Evolutionary conservation across 805 yeast genomes (phyloP), one percentile per base, ranked within the genome.

Genomic region (Wickerhamomyces bisporus): DNA sequence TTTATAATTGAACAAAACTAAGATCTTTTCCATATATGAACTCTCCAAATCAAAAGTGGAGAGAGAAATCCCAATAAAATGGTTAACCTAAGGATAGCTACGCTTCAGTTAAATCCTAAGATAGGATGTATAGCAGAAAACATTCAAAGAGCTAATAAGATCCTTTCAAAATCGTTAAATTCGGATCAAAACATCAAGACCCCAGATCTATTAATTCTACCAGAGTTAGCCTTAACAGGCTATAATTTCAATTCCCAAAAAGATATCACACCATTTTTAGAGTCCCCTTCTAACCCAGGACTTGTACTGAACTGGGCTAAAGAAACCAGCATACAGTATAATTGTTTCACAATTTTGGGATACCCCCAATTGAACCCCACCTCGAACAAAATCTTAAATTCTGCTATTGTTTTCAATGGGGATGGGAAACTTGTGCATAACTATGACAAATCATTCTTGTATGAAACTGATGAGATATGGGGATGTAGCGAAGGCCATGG

Each of bases 171-270:
- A 16, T 44, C 57, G 49, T 31, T 56, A 6, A 58, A 42, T 39
- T 18, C 13, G 10, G n/a, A 13, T 24, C 48, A 53, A 29, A 40
- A 44, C 26, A 19, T 48, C 26, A 47, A 49, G 27, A 55, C 57
- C 6, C 75, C 79, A 2, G 94, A 87, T 53, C 47, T 88, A n/a
- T 57, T 88, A 7, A 73, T 88, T 1, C 68, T 89, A 6, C 95
- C 97, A 0, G 97, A 88, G 52, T 61, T 88, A 35, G 87, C 94
- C 0, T 61, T 89, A 11, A 83, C 95, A 0, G 96, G 96, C 1
- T 88, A 88, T 57, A 82, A 81, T 51, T 89, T 81, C 60, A 21
- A 57, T 63, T 19, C 58, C 55, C 30, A 55, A 50, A 1, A 75
- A 69, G 27, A 78, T 81, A 16, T 57, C 50, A 25, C 17, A 34